Conservation (phyloP, 176 grass and related monocot genomes). For the Oryza meridionalis region DNA sequence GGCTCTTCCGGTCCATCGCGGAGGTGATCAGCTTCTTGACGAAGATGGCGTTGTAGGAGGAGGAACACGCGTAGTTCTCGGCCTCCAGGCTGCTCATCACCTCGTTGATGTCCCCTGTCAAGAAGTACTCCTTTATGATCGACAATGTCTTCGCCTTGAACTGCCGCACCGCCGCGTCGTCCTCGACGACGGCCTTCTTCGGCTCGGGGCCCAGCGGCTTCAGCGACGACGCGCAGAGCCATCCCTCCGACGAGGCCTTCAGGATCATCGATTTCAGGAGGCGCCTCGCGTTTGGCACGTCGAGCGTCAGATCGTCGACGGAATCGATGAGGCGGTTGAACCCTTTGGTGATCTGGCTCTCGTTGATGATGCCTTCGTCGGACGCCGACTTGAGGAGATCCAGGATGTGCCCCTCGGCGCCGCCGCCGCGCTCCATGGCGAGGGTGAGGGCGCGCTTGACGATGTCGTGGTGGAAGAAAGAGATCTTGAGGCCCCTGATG, state of each 20-base stretch:
- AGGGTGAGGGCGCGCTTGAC: slow-evolving; percentile 70
- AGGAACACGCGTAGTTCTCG: slow-evolving; percentile 44
- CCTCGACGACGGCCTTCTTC: slow-evolving; percentile 44
- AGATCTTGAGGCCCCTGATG: slow-evolving; percentile 73
- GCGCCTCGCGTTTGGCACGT: slow-evolving; percentile 65
- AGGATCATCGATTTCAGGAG: slow-evolving; percentile 53
- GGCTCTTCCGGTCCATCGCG: slow-evolving; percentile 81
- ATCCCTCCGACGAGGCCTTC: slow-evolving; percentile 63
- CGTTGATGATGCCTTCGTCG: slow-evolving; percentile 62
- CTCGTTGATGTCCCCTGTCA: slow-evolving; percentile 55
- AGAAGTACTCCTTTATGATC: slow-evolving; percentile 63
- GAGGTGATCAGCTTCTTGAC: slow-evolving; percentile 61
- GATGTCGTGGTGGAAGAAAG: slow-evolving; percentile 88
- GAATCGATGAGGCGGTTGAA: slow-evolving; percentile 64
- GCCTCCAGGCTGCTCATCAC: slow-evolving; percentile 40
- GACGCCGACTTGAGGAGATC: slow-evolving; percentile 66
- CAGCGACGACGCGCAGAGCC: slow-evolving; percentile 59
- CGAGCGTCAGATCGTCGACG: slow-evolving; percentile 66
- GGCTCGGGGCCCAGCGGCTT: slow-evolving; percentile 43
- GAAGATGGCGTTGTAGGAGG: slow-evolving; percentile 60
- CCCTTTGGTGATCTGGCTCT: slow-evolving; percentile 68
- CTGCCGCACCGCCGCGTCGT: slow-evolving; percentile 31
- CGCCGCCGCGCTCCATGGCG: slow-evolving; percentile 64
- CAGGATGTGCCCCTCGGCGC: slow-evolving; percentile 46
- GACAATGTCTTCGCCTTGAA: slow-evolving; percentile 41